Conservation (phyloP, 306 rosid genomes). For the Gastrolobium bilobum region DNA sequence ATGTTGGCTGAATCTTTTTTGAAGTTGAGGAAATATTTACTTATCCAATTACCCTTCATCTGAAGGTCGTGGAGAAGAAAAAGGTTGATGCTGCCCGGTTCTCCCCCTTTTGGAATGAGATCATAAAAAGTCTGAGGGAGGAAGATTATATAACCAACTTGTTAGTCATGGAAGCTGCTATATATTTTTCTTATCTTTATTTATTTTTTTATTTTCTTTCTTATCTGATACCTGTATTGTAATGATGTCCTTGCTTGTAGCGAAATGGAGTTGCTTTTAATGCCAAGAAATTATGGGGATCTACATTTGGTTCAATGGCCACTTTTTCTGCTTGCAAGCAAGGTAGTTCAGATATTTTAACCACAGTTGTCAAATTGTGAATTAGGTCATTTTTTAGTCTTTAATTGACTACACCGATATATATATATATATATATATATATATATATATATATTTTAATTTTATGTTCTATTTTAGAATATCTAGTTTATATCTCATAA, state of each 20-base stretch:
- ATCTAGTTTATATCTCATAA: background rate
- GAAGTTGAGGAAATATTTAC: constrained; percentile 32
- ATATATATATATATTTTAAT: background rate
- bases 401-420: background rate
- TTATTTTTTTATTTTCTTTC: background rate
- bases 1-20: constrained; percentile 11
- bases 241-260: constrained; percentile 52
- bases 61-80: constrained; percentile 68
- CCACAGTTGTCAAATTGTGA: background rate
- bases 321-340: constrained; percentile 98
- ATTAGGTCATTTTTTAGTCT: constrained; percentile 7
- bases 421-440: no score
- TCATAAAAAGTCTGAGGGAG: constrained; percentile 82
- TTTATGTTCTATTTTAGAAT: constrained; percentile 14
- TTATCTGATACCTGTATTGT: background rate
- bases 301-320: constrained; percentile 96
- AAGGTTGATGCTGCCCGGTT: constrained; percentile 88
- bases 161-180: constrained; percentile 63
- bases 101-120: constrained; percentile 97
- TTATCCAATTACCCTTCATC: constrained; percentile 39
- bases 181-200: background rate
- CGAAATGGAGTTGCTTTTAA: constrained; percentile 85
- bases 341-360: constrained; percentile 59
- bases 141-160: constrained; percentile 89
- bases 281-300: constrained; percentile 84